Conservation (phyloP, 2,329 filamentous ascomycete species). For the Ophiostoma quercus region DNA sequence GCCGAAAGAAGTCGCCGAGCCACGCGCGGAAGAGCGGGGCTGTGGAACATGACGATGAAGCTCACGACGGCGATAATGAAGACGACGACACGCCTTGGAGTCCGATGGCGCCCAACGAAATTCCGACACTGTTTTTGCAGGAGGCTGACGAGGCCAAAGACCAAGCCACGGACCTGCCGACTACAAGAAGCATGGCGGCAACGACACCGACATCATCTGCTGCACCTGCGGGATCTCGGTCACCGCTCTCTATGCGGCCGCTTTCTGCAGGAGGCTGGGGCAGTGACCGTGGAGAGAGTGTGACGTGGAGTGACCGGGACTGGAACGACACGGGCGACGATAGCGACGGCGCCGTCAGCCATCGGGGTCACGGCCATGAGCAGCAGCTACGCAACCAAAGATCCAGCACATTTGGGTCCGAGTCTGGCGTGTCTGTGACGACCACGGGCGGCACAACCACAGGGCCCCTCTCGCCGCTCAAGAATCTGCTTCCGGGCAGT, state of each 20-base stretch:
- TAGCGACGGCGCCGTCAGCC: slow-evolving; percentile 33
- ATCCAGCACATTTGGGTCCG: slow-evolving; percentile 21
- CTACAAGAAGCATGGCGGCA: not conserved
- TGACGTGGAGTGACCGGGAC: slow-evolving; percentile 62
- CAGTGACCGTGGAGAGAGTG: slow-evolving; percentile 44
- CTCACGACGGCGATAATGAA: slow-evolving; percentile 9
- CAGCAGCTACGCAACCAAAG: slow-evolving; percentile 5
- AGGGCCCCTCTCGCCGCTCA: slow-evolving; percentile 18
- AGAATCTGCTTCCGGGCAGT: not conserved
- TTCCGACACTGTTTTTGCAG: not conserved
- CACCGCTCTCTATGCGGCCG: not conserved
- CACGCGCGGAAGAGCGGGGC: not conserved
- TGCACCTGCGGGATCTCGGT: not conserved
- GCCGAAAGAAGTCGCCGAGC: not conserved
- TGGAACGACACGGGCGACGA: slow-evolving; percentile 52
- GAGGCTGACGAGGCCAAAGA: slow-evolving; percentile 7
- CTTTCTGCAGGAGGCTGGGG: slow-evolving; percentile 25
- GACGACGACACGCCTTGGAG: not conserved
- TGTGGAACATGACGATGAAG: not conserved
- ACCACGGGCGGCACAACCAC: slow-evolving; percentile 20
- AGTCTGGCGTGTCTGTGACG: slow-evolving; percentile 18
- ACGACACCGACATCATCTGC: not conserved
- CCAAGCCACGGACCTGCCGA: slow-evolving; percentile 19
- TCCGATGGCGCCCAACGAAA: not conserved
- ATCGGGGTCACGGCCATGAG: not conserved